Percentiles rank a stretch among this genome's conserved stretches.
These are phyloP conservation scores for Boletellus dicymbophilus DNA, from an alignment of 1,284 basidiomycete genomes.

Conservation along the genomic window DNA sequence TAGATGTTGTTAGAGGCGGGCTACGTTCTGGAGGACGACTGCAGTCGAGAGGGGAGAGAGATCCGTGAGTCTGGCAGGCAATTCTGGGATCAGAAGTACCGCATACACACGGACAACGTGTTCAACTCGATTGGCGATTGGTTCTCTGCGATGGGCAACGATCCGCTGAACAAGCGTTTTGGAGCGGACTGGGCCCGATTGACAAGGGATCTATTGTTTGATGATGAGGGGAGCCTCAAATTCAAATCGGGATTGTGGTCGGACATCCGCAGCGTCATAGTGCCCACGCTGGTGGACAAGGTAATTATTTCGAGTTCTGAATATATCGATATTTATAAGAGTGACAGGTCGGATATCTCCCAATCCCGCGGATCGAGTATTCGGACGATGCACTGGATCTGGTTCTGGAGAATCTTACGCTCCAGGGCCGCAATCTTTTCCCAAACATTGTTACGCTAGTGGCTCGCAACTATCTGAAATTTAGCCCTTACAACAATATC, in stretches of 20 bases:
- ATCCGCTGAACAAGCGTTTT: conserved; percentile 81
- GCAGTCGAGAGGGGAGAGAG: conserved; percentile 59
- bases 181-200: conserved; percentile 85
- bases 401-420: conserved; percentile 91
- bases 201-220: conserved; percentile 80
- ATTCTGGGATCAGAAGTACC: conserved; percentile 89
- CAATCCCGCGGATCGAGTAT: conserved; percentile 92
- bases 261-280: conserved; percentile 80
- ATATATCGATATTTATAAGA: not conserved
- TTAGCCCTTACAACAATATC: conserved; percentile 71
- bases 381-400: conserved; percentile 86
- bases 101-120: conserved; percentile 79
- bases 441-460: conserved; percentile 83
- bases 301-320: conserved; percentile 33
- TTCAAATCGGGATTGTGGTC: conserved; percentile 92
- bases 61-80: conserved; percentile 70
- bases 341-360: conserved; percentile 80
- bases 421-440: conserved; percentile 84
- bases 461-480: conserved; percentile 82
- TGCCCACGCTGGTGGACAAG: conserved; percentile 78
- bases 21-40: conserved; percentile 83
- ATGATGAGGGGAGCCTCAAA: conserved; percentile 77
- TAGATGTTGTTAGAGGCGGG: conserved; percentile 84
- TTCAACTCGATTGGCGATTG: conserved; percentile 73
- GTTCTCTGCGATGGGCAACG: conserved; percentile 84